Percentiles rank a stretch among this genome's conserved stretches.
Conservation (phyloP, 371 early-diverging fungal genomes). For the Mucor circinelloides region DNA sequence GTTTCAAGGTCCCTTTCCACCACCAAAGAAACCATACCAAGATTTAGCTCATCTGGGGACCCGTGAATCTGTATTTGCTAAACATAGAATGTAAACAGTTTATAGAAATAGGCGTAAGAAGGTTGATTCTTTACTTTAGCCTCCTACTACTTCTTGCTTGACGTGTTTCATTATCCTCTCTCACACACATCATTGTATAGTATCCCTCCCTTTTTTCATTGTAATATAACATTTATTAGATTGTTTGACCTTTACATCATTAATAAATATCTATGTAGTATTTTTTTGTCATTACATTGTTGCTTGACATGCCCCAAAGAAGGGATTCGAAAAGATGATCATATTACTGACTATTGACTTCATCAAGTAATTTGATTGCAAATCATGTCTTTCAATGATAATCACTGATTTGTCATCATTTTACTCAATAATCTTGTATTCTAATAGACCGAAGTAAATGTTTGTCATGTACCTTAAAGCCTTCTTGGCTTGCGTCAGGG, state of each 20-base stretch:
- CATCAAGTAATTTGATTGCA: no score
- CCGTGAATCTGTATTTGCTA: slow-evolving; percentile 24
- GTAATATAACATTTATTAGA: no score
- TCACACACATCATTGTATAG: neutral
- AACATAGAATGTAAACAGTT: neutral
- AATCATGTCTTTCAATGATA: no score
- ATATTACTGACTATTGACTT: no score
- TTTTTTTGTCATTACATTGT: neutral
- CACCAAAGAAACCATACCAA: slow-evolving; percentile 32
- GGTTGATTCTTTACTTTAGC: neutral
- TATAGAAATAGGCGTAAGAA: neutral
- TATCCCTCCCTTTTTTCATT: neutral
- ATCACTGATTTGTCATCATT: no score
- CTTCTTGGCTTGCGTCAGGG: no score
- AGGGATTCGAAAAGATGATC: no score
- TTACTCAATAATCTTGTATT: no score
- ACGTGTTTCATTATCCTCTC: neutral
- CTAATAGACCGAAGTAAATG: no score
- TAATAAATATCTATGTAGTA: neutral
- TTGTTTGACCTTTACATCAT: no score
- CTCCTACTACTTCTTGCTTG: neutral
- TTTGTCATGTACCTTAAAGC: no score
- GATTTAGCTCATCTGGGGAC: slow-evolving; percentile 33
- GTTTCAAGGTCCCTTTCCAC: slow-evolving; percentile 34
- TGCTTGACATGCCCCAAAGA: no score